These are phyloP conservation scores for Boletales sp. DNA, from an alignment of 768 basidiomycete genomes.

Conservation along the genomic window DNA sequence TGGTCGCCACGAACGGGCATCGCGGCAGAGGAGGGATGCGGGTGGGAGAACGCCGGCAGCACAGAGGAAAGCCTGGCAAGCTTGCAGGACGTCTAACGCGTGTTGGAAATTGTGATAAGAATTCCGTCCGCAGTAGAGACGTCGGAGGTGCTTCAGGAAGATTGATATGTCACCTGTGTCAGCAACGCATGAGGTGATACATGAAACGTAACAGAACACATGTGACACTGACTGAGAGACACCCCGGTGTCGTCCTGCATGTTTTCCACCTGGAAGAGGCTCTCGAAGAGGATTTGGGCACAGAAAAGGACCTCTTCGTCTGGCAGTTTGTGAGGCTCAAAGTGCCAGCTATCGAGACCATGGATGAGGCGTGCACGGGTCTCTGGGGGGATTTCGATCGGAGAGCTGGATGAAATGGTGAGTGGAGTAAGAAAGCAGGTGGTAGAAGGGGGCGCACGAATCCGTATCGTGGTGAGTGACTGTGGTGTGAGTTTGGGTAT, in stretches of 20 bases:
- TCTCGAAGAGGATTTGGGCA: constrained; percentile 84
- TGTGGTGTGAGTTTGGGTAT: constrained; percentile 68
- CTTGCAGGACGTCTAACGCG: constrained; percentile 94
- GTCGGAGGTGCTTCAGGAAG: constrained; percentile 85
- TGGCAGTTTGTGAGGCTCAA: constrained; percentile 81
- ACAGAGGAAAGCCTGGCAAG: constrained; percentile 80
- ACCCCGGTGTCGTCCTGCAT: constrained; percentile 57
- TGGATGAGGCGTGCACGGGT: constrained; percentile 62
- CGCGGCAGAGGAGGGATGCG: constrained; percentile 51
- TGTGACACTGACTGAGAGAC: constrained; percentile 49
- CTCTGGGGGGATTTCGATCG: constrained; percentile 43
- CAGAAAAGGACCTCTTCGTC: constrained; percentile 82
- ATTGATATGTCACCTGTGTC: constrained; percentile 64
- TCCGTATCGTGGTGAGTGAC: constrained; percentile 50
- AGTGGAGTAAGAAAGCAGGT: background rate
- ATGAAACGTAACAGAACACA: constrained; percentile 16
- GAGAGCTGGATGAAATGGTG: constrained; percentile 37
- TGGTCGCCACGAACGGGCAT: constrained; percentile 34
- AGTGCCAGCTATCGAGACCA: constrained; percentile 78
- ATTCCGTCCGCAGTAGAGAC: constrained; percentile 86
- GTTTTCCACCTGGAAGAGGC: constrained; percentile 74
- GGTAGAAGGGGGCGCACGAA: constrained; percentile 13
- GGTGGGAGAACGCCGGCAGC: constrained; percentile 81
- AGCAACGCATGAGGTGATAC: constrained; percentile 14
- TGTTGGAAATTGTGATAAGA: constrained; percentile 98